Evolutionary conservation across 306 rosid species (phyloP).

Genomic region (Chamaecrista fasciculata): DNA sequence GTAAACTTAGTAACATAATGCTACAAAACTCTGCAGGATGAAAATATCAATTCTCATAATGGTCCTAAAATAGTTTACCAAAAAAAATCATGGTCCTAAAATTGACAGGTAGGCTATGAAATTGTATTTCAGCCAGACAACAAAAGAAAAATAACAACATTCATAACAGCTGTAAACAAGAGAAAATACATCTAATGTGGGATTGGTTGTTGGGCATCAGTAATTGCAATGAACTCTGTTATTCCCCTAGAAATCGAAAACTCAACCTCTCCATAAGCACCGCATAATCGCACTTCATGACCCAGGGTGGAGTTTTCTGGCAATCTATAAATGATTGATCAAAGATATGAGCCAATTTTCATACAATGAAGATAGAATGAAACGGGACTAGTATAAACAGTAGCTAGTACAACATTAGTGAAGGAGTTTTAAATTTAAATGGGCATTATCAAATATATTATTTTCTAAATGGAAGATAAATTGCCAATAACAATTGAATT

Average conservation of each 20-base stretch:
- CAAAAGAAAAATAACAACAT: too few relatives aligned
- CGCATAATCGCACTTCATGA: not conserved
- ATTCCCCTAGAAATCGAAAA: slow-evolving; percentile 23
- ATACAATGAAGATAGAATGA: not conserved
- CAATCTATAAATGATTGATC: slow-evolving; percentile 19
- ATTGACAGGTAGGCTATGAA: too few relatives aligned
- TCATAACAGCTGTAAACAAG: not conserved
- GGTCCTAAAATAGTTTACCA: too few relatives aligned
- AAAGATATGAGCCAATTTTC: slow-evolving; percentile 8
- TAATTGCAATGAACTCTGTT: slow-evolving; percentile 14
- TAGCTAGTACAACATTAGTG: not conserved
- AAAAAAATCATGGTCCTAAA: too few relatives aligned
- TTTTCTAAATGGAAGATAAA: not conserved
- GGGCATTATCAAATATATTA: not conserved
- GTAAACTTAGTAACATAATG: too few relatives aligned
- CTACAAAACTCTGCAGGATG: too few relatives aligned
- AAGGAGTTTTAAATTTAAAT: not conserved
- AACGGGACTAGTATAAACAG: not conserved
- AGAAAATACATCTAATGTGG: not conserved
- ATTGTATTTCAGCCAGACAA: too few relatives aligned
- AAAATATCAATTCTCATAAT: too few relatives aligned
- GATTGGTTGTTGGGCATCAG: not conserved
- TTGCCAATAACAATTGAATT: too few relatives aligned
- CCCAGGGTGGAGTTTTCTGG: not conserved
- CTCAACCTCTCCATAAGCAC: not conserved